Evolutionary conservation across 1,284 basidiomycete genomes (phyloP).

Genomic region (Ganoderma resinaceum): DNA sequence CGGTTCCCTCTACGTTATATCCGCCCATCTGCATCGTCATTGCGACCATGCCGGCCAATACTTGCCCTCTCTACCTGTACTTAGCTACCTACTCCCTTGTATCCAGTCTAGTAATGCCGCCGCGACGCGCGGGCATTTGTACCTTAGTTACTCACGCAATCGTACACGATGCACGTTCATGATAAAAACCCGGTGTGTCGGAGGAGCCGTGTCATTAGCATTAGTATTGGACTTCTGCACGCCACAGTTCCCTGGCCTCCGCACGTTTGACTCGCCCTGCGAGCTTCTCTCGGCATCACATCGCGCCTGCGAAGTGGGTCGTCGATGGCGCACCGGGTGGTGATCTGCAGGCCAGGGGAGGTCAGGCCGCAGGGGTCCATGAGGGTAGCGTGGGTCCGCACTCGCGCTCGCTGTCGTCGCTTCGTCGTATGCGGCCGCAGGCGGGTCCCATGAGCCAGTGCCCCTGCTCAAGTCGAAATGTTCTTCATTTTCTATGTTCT

Average conservation of each 20-base stretch:
- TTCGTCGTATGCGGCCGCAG: not conserved
- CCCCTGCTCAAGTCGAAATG: not conserved
- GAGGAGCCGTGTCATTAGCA: not conserved
- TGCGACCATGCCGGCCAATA: slow-evolving; percentile 3
- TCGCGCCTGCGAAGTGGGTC: not conserved
- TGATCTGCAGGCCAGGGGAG: not conserved
- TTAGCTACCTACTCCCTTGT: slow-evolving; percentile 11
- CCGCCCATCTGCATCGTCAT: not conserved
- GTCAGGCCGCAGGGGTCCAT: not conserved
- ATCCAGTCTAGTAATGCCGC: slow-evolving; percentile 24
- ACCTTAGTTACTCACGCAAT: slow-evolving; percentile 12
- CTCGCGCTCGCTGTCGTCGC: slow-evolving; percentile 10
- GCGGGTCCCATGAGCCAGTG: not conserved
- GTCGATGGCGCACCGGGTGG: not conserved
- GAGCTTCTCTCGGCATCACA: slow-evolving; percentile 4
- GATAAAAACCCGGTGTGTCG: not conserved
- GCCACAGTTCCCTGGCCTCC: not conserved
- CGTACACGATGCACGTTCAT: not conserved
- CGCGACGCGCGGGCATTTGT: slow-evolving; percentile 9
- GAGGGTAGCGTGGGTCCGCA: not conserved
- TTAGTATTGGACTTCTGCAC: not conserved
- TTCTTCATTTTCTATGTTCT: not conserved
- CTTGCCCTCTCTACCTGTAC: not conserved
- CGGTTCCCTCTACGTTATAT: slow-evolving; percentile 25
- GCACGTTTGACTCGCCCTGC: not conserved